A percentile compares a stretch with the other conserved stretches of the same genome.
Conservation (phyloP, 2,329 filamentous ascomycete species). For the Furcasterigmium furcatum region DNA sequence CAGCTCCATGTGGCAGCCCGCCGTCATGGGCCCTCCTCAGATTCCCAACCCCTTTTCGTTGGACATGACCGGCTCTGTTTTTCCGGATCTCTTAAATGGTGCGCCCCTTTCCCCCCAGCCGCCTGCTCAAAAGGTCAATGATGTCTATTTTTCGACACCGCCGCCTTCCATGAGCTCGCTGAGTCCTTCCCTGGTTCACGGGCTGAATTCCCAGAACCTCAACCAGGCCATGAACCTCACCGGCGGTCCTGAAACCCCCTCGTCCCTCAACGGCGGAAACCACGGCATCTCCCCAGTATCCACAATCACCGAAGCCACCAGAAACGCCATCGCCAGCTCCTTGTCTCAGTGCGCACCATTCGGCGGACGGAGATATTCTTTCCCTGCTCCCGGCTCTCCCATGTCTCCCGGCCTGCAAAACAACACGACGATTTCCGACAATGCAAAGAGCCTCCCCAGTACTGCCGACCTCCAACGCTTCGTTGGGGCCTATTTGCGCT, state of each 20-base stretch:
- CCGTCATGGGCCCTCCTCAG: conserved; percentile 66
- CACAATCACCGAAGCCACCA: conserved; percentile 63
- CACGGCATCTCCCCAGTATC: conserved; percentile 56
- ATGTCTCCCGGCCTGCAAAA: conserved; percentile 49
- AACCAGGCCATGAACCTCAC: conserved; percentile 64
- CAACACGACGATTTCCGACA: conserved; percentile 46
- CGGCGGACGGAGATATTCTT: conserved; percentile 62
- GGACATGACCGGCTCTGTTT: conserved; percentile 70
- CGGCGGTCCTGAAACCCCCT: conserved; percentile 67
- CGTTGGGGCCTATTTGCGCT: conserved; percentile 84
- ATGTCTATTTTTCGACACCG: conserved; percentile 77
- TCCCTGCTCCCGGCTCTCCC: conserved; percentile 52
- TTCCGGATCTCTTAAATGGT: conserved; percentile 72
- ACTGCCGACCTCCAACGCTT: conserved; percentile 87
- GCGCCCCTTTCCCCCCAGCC: conserved; percentile 77
- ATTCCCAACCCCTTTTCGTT: conserved; percentile 69
- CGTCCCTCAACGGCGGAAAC: conserved; percentile 65
- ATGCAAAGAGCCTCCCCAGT: conserved; percentile 65
- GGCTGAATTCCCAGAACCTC: conserved; percentile 57
- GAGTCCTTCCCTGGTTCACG: conserved; percentile 69
- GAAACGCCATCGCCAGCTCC: conserved; percentile 57
- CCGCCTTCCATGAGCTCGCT: conserved; percentile 71
- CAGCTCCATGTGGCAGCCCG: conserved; percentile 65
- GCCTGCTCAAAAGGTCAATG: conserved; percentile 63
- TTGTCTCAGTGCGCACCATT: conserved; percentile 55